Base-by-base conservation (phyloP, 257 asterid species). In the Rubia yunnanensis region DNA sequence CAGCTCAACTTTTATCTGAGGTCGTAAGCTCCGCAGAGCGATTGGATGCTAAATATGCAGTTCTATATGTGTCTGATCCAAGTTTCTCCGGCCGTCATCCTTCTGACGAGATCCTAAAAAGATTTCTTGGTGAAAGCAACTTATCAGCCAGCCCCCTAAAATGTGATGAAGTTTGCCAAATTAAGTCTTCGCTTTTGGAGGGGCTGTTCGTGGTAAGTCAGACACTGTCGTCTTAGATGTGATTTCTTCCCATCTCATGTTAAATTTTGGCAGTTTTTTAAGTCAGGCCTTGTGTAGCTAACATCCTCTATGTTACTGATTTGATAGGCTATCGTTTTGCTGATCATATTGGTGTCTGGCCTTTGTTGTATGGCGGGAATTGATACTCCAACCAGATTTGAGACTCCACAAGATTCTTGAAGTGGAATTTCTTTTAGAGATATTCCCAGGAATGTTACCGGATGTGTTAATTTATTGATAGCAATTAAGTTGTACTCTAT, bases 361-460 rank as follows among this genome's bases (percentile, higher is more conserved):
- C 95, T 94, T 72, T 90, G 99, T 86, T 94, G 99, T 82, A 94
- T 94, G 97, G 82, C 82, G 82, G 97, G 97, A 70, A 94, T 90
- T 50, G 99, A 94, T 79, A 94, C 99, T 64, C 99, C 97, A 22
- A 85, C 97, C 24, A 90, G 99, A 79, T 94, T 90, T 69, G 97
- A 90, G 81, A 64, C 88, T 68, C 95, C 99, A 61, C 88, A 84
- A 68, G 94, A 88, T 63, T 85, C 96, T 68, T 92, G 83, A 83
- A 70, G 67, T 11, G 62, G 59, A 34, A 32, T 35, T 48, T 35
- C 58, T 59, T 63, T 57, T 22, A n/a, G 59, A 41, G 61, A 54
- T 56, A 27, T 58, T 50, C 27, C 32, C n/a, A n/a, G n/a, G n/a
- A n/a, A n/a, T 23, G 39, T 53, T 46, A 70, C 27, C 46, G n/a